phyloP scores from a whole-genome alignment of 345 rosid species.

The Lepidium sativum region DNA sequence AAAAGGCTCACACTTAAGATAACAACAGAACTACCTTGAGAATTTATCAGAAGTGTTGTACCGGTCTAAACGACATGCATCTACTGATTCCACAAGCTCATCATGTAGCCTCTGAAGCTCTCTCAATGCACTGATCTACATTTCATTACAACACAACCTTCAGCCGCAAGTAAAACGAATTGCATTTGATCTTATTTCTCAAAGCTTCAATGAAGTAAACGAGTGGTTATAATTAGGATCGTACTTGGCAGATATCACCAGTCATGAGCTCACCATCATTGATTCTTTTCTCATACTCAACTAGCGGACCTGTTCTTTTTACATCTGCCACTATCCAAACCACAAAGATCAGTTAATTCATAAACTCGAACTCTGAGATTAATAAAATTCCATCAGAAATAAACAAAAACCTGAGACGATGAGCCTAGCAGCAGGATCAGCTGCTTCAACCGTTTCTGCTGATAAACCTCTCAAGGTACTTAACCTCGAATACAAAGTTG shows the following conservation, averaged over 20 bases:
- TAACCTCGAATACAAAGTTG: conserved; percentile 15
- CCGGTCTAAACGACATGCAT: conserved; percentile 80
- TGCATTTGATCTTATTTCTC: background rate
- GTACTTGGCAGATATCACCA: conserved; percentile 87
- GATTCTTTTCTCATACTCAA: conserved; percentile 83
- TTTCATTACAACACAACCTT: background rate
- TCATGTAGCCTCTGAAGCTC: conserved; percentile 92
- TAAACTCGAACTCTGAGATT: background rate
- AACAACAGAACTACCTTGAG: conserved; percentile 42
- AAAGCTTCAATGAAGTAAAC: background rate
- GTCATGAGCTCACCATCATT: conserved; percentile 71
- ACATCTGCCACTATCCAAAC: conserved; percentile 36
- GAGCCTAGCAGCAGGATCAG: conserved; percentile 28
- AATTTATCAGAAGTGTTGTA: conserved; percentile 74
- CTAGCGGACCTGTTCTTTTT: conserved; percentile 62
- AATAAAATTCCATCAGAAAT: background rate
- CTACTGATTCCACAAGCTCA: conserved; percentile 70
- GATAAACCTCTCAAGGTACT: conserved; percentile 39
- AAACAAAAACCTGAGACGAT: conserved; percentile 11
- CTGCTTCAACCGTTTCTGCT: conserved; percentile 30
- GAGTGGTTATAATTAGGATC: background rate
- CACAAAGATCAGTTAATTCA: background rate
- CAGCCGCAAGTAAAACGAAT: background rate
- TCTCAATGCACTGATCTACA: conserved; percentile 61
- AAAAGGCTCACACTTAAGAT: background rate